Conservation (phyloP, 2,329 filamentous ascomycete genomes). For the Fusarium goolgardi region DNA sequence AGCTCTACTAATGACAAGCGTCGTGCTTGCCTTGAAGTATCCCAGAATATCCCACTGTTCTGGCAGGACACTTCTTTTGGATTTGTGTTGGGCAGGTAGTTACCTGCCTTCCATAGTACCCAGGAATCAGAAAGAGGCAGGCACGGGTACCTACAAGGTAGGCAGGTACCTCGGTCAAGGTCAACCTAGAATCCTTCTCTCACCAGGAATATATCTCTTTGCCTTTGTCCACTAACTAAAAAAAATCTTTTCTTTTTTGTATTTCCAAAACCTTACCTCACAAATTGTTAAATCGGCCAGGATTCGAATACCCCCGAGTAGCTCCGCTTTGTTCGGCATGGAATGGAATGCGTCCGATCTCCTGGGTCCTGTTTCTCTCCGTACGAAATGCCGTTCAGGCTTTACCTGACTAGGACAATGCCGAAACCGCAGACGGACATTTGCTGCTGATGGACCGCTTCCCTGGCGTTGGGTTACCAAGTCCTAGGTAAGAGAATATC, state of each 20-base stretch:
- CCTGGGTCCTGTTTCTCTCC: conserved; percentile 37
- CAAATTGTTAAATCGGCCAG: conserved; percentile 6
- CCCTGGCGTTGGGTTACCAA: conserved; percentile 29
- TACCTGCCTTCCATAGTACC: not conserved
- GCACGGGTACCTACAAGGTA: not conserved
- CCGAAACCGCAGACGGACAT: conserved; percentile 35
- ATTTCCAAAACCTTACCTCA: conserved; percentile 23
- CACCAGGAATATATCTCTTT: not conserved
- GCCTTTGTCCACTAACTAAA: not conserved
- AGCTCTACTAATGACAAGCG: conserved; percentile 13
- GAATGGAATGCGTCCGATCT: conserved; percentile 36
- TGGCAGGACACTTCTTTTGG: not conserved
- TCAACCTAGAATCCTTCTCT: not conserved
- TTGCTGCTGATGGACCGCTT: conserved; percentile 35
- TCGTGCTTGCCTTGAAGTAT: conserved; percentile 12
- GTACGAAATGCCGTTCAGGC: conserved; percentile 36
- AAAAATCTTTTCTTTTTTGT: conserved; percentile 7
- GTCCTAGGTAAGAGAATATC: conserved; percentile 1
- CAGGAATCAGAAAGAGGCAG: not conserved
- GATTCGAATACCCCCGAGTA: conserved; percentile 33
- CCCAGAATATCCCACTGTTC: not conserved
- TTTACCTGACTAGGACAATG: conserved; percentile 37
- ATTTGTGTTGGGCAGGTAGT: not conserved
- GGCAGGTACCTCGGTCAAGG: not conserved
- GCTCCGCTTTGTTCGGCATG: conserved; percentile 38